Percentiles rank a stretch among this genome's conserved stretches.
Evolutionary conservation across 148 eudicot species (phyloP).

Genomic region (Oxyria digyna): DNA sequence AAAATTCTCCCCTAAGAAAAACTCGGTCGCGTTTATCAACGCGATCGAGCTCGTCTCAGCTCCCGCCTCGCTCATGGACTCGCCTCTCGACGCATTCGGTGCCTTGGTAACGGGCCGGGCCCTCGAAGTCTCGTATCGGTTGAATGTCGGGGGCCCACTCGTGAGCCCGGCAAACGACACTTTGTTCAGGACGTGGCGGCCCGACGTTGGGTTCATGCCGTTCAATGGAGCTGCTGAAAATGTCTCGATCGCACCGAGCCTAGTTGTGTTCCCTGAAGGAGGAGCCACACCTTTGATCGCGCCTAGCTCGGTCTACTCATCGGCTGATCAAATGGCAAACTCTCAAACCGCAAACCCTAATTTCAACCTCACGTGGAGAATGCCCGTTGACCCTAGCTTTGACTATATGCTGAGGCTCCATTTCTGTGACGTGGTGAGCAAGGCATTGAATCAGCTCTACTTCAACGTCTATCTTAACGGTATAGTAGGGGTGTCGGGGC

Average conservation of each 20-base stretch:
- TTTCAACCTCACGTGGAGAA: conserved; percentile 48
- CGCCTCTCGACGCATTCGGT: conserved; percentile 17
- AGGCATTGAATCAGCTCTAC: conserved; percentile 26
- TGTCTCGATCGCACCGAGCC: conserved; percentile 17
- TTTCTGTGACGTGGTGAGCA: conserved; percentile 53
- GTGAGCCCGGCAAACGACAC: conserved; percentile 43
- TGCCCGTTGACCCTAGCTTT: conserved; percentile 39
- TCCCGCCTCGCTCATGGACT: conserved; percentile 25
- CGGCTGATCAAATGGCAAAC: conserved; percentile 33
- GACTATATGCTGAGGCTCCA: conserved; percentile 47
- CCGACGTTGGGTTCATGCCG: conserved; percentile 25
- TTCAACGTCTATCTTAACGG: conserved; percentile 49
- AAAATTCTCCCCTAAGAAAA: conserved; percentile 35
- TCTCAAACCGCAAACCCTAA: conserved; percentile 17
- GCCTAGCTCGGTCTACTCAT: conserved; percentile 38
- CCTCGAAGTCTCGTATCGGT: conserved; percentile 29
- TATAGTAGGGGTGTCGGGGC: conserved; percentile 24
- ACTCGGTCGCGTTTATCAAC: conserved; percentile 44
- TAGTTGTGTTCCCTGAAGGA: conserved; percentile 28
- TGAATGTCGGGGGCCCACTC: conserved; percentile 47
- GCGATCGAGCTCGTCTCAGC: conserved; percentile 54
- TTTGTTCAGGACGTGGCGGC: conserved; percentile 38
- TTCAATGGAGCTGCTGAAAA: conserved; percentile 30
- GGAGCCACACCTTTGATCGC: conserved; percentile 39
- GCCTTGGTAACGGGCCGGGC: conserved; percentile 18